Percentiles rank a stretch among this genome's conserved stretches.
phyloP scores from a whole-genome alignment of 2,329 filamentous ascomycete species.

The Alternaria dauci region DNA sequence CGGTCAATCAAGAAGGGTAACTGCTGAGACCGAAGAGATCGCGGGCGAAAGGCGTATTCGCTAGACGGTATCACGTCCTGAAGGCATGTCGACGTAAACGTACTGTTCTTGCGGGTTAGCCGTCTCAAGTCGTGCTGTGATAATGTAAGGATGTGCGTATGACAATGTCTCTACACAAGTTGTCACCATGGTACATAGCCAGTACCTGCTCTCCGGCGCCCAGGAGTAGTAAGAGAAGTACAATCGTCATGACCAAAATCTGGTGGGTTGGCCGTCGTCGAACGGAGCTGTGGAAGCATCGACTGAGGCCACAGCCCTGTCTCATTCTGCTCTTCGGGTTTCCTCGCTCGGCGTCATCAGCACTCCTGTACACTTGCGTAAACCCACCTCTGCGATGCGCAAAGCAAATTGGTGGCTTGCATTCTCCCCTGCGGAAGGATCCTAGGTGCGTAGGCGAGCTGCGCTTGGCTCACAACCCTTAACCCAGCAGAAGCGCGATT shows the following conservation, averaged over 20 bases:
- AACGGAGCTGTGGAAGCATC: background rate
- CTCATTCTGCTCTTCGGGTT: background rate
- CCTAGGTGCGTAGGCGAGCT: conserved; percentile 9
- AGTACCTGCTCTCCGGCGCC: background rate
- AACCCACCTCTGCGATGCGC: conserved; percentile 6
- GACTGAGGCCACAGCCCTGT: background rate
- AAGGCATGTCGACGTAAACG: background rate
- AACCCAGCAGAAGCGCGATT: conserved; percentile 4
- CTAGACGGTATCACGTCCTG: too few relatives aligned
- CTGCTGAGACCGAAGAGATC: background rate
- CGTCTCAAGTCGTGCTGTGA: background rate
- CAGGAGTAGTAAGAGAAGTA: background rate
- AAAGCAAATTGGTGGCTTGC: conserved; percentile 6
- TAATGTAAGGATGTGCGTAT: background rate
- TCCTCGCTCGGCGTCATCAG: conserved; percentile 6
- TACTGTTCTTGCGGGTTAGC: background rate
- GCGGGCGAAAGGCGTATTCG: background rate
- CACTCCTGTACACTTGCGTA: conserved; percentile 1
- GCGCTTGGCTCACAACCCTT: conserved; percentile 4
- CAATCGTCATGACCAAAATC: background rate
- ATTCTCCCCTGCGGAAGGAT: conserved; percentile 7
- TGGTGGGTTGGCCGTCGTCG: background rate
- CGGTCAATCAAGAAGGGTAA: background rate
- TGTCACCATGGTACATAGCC: background rate
- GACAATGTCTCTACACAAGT: background rate